Evolutionary conservation across 2,329 filamentous ascomycete species (phyloP), one percentile per base, ranked within the genome.

Genomic region (Claviceps humidiphila): DNA sequence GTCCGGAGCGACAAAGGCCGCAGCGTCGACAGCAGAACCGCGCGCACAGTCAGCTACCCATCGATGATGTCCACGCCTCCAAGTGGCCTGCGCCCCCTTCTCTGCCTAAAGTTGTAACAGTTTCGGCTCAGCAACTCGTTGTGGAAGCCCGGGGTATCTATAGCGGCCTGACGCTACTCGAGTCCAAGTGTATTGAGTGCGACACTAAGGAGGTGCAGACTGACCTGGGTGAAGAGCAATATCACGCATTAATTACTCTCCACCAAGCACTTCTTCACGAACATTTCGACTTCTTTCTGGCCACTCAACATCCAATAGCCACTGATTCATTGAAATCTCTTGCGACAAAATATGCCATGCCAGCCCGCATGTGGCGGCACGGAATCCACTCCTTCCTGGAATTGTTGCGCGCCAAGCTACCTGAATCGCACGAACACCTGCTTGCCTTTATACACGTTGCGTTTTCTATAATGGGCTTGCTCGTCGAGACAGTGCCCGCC

Each of bases 351-450:
- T 95, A 95, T 59, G 82, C 82, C 0, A 96, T 97, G 88, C 90
- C 91, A 0, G 89, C 87, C 0, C 74, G 91, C 0, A 93, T 97
- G 87, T 97, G 93, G 93, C 77, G 88, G 0, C 87, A 95, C 59
- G 91, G 87, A 0, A 96, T 97, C 3, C 89, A 94, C 62, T 83
- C 81, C 0, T 93, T 93, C 53, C 73, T 95, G 0, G 88, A 95
- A 58, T 65, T 94, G 0, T 66, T 95, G 0, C 74, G 88, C 0
- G 81, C 87, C 57, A 78, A 83, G 2, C 70, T 95, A 0, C 91
- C 90, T 0, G 75, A 74, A 0, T 89, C 86, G 1, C 69, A 89
- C 0, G 90, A 96, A 49, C 86, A 94, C 52, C 96, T 97, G 89
- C 71, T 95, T 0, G 82, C 83, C 0, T 97, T 95, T 52, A 89